Conservation (phyloP, 768 basidiomycete genomes). For the Termitomyces sp. region DNA sequence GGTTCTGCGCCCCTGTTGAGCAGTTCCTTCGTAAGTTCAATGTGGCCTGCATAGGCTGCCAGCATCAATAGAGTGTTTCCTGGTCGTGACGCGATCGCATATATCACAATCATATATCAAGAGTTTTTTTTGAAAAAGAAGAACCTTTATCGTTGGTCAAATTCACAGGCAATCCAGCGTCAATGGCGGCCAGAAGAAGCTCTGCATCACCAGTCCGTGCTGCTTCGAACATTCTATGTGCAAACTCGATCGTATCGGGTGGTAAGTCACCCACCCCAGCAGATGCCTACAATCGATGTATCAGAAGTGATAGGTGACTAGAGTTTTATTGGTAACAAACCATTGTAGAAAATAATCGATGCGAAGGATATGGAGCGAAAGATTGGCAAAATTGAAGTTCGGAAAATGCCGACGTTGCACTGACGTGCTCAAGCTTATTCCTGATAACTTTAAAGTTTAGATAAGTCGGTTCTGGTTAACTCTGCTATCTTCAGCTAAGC, state of each 20-base stretch:
- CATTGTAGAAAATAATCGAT: background rate
- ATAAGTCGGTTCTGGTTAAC: too few species aligned
- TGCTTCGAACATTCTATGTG: slow-evolving; percentile 72
- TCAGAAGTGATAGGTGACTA: background rate
- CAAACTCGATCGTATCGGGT: slow-evolving; percentile 48
- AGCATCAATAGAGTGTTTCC: slow-evolving; percentile 83
- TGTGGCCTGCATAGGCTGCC: slow-evolving; percentile 69
- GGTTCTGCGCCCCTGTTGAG: slow-evolving; percentile 59
- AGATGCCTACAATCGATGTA: background rate
- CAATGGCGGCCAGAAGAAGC: slow-evolving; percentile 55
- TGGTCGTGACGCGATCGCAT: slow-evolving; percentile 17
- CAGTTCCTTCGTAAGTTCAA: slow-evolving; percentile 47
- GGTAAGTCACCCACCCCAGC: slow-evolving; percentile 23
- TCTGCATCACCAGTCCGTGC: slow-evolving; percentile 57
- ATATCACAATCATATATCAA: background rate
- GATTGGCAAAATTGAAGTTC: background rate
- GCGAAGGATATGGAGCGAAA: background rate
- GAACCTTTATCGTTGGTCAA: slow-evolving; percentile 70
- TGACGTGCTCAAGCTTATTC: too few species aligned
- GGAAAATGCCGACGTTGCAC: background rate
- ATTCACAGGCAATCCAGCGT: slow-evolving; percentile 68
- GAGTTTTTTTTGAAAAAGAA: slow-evolving; percentile 6
- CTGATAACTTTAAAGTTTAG: too few species aligned
- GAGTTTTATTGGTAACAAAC: background rate
- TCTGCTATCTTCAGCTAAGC: too few species aligned